Base-by-base conservation (phyloP, 1,139 yeast species). In the Zhuliangozyma parablackwelliae region DNA sequence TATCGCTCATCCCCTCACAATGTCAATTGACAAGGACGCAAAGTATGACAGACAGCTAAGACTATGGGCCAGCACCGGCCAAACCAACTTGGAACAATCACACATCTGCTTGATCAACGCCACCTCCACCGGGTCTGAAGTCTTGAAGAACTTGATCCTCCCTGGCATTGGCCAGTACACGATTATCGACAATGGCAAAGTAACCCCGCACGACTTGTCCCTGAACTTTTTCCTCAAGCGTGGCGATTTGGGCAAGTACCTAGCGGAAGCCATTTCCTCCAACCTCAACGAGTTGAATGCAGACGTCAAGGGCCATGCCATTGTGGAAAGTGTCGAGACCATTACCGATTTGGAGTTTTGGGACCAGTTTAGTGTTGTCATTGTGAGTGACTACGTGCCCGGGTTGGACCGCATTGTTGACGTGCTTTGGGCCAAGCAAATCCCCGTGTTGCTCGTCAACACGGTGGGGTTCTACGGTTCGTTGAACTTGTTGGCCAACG, bases 41-140 rank as follows among this genome's bases (percentile, higher is more conserved):
- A 78, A 78, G 46, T 90, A 88, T 56, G 97, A 92, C 59, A 73
- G 98, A 33, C 98, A 92, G 56, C 63, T 90, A 42, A 72, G 97
- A 30, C 64, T 92, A 13, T 92, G 98, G 98, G 92, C 88, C 0
- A 52, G 74, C 0, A 59, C 73, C 1, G 97, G 97, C 3, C 98
- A 92, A 52, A 48, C 61, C 7, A 69, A 71, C 3, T 65, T 92
- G 27, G 78, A 78, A 35, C 53, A 57, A 3, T 67, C 92, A 1
- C 80, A 74, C 41, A 69, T 89, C 2, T 75, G 88, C 39, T 58
- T 88, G 9, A 49, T 88, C 6, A 79, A 81, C 34, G 81, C 80
- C 10, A 67, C 80, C 1, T 58, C 81, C 0, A 66, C 80, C 0
- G 82, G 87, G 1, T 62, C 82, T 1, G 97, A 92, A 56, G 61